A percentile compares a stretch with the other conserved stretches of the same genome.
These are phyloP conservation scores for Sporothrix mexicana DNA, from an alignment of 2,329 filamentous ascomycete genomes.

Conservation along the genomic window DNA sequence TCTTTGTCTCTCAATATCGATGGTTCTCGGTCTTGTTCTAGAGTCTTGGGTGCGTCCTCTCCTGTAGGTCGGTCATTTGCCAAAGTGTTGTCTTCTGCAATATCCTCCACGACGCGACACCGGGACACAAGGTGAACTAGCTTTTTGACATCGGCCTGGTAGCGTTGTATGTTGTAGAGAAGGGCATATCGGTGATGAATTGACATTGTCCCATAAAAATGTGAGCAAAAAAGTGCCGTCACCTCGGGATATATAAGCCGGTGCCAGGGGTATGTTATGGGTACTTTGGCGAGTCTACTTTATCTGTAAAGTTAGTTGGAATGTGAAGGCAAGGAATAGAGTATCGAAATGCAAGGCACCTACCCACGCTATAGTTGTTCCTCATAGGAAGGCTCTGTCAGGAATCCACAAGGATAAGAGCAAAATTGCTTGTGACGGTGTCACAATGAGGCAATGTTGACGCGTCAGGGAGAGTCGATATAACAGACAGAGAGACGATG, in stretches of 20 bases:
- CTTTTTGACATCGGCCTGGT: conserved; percentile 25
- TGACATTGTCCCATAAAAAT: conserved; percentile 29
- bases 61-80: neutral
- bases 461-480: too few species aligned
- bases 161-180: conserved; percentile 19
- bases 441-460: too few species aligned
- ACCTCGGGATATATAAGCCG: too few species aligned
- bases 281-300: too few species aligned
- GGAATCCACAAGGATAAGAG: too few species aligned
- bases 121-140: neutral
- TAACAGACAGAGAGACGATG: too few species aligned
- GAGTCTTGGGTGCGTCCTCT: neutral
- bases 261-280: too few species aligned
- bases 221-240: neutral
- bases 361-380: neutral
- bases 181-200: conserved; percentile 34
- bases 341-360: too few species aligned
- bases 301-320: too few species aligned
- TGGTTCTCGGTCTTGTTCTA: neutral
- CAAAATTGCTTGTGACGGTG: too few species aligned
- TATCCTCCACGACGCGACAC: conserved; percentile 24
- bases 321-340: too few species aligned
- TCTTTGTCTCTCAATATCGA: neutral
- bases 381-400: neutral
- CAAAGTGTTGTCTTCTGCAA: too few species aligned